These are phyloP conservation scores for Colletotrichum godetiae DNA, from an alignment of 2,329 filamentous ascomycete genomes.

Conservation along the genomic window DNA sequence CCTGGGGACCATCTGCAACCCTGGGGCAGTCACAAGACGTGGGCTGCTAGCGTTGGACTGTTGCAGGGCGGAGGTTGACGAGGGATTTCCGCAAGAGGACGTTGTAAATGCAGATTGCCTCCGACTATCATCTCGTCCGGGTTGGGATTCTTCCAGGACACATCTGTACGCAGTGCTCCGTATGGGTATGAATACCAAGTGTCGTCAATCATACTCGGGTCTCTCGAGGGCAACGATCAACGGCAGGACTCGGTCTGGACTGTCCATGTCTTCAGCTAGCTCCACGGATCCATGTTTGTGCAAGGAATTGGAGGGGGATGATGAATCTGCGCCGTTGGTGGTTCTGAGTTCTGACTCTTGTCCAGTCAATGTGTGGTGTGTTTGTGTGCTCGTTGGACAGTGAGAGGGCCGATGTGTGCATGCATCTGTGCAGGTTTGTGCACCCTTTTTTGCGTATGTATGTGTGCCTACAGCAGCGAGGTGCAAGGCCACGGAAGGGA, in stretches of 20 bases:
- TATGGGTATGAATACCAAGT: neutral
- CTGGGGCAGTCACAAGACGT: conserved; percentile 1
- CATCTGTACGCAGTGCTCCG: neutral
- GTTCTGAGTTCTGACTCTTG: neutral
- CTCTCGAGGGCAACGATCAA: conserved; percentile 18
- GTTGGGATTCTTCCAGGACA: conserved; percentile 12
- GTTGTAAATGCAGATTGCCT: conserved; percentile 20
- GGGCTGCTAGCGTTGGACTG: neutral
- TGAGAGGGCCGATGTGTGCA: conserved; percentile 29
- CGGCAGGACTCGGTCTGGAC: neutral
- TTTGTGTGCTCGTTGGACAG: neutral
- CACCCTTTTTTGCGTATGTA: neutral
- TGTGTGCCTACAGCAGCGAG: too few species aligned
- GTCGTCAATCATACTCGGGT: neutral
- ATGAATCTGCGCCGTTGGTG: neutral
- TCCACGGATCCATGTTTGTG: neutral
- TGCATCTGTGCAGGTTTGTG: conserved; percentile 10
- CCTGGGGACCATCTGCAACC: neutral
- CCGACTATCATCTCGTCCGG: conserved; percentile 14
- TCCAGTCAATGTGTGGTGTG: neutral
- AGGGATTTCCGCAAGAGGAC: conserved; percentile 22
- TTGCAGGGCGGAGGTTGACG: neutral
- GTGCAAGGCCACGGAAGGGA: neutral
- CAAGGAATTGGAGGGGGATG: neutral
- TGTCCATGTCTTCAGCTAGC: neutral